Conservation (phyloP, 2,329 filamentous ascomycete genomes). For the Phialophora expanda region DNA sequence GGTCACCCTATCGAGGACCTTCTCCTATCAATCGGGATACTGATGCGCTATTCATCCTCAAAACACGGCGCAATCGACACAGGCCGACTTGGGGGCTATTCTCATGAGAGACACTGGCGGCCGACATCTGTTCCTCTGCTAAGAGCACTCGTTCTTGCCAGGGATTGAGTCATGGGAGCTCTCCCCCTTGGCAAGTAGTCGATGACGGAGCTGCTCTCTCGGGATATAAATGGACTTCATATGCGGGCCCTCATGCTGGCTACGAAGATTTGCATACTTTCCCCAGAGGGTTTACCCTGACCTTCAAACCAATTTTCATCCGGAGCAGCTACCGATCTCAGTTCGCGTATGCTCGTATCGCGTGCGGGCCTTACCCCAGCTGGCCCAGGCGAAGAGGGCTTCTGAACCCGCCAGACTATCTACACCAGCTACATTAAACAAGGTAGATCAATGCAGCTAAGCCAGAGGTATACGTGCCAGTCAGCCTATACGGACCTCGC, state of each 20-base stretch:
- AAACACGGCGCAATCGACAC: not conserved
- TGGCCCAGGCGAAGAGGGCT: not conserved
- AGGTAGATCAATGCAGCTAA: not conserved
- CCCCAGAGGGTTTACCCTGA: not conserved
- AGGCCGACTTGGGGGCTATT: not conserved
- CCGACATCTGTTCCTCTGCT: not conserved
- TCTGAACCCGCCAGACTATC: not conserved
- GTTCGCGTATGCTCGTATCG: not conserved
- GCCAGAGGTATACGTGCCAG: not conserved
- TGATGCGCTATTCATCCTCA: not conserved
- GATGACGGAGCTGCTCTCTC: too few relatives aligned
- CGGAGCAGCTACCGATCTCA: not conserved
- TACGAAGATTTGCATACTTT: not conserved
- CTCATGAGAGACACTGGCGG: not conserved
- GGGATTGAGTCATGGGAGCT: not conserved
- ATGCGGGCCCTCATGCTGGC: not conserved
- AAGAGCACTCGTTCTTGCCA: not conserved
- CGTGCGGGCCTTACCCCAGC: not conserved
- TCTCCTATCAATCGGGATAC: conserved; percentile 25
- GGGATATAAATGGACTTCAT: not conserved
- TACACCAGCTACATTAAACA: not conserved
- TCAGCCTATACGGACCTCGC: not conserved
- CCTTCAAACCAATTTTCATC: not conserved
- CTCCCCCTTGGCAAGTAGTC: not conserved
- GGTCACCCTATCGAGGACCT: conserved; percentile 20